Percentiles rank a stretch among this genome's conserved stretches.
Conservation (phyloP, 1,139 yeast genomes). For the Pichia kudriavzevii region DNA sequence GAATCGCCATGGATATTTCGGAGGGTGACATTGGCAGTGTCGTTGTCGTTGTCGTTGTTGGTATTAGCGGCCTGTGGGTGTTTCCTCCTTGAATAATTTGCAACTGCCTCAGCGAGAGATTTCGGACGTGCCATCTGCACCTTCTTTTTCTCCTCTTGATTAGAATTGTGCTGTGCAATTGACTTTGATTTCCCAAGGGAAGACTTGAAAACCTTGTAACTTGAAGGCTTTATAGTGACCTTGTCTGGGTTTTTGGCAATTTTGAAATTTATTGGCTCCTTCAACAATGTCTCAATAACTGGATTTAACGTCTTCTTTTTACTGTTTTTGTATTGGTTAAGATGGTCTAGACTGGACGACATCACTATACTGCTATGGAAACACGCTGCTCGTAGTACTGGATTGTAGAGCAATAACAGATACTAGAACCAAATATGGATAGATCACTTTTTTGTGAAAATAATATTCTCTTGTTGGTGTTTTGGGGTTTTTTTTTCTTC, state of each 20-base stretch:
- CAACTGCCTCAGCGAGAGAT: conserved; percentile 57
- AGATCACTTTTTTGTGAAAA: too few relatives aligned
- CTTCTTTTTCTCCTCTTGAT: conserved; percentile 1
- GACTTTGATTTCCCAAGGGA: neutral
- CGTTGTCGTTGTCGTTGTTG: neutral
- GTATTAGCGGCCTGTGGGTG: conserved; percentile 31
- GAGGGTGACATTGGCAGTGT: too few relatives aligned
- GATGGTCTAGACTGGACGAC: conserved; percentile 3
- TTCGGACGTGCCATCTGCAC: conserved; percentile 31
- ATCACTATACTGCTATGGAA: conserved; percentile 25
- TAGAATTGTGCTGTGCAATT: neutral
- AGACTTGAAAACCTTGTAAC: conserved; percentile 34
- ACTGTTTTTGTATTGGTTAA: too few relatives aligned
- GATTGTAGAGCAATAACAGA: neutral
- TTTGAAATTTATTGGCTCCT: conserved; percentile 43
- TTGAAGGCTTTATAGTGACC: conserved; percentile 31
- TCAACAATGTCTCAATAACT: conserved; percentile 39
- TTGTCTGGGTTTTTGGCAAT: conserved; percentile 37
- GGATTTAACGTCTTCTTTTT: conserved; percentile 19
- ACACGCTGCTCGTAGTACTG: neutral
- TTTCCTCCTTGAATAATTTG: conserved; percentile 49
- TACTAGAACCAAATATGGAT: neutral
- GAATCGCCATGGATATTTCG: too few relatives aligned
- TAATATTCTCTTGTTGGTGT: too few relatives aligned
- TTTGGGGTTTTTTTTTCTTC: too few relatives aligned